A percentile compares a stretch with the other conserved stretches of the same genome.
phyloP scores from a whole-genome alignment of 2,329 filamentous ascomycete genomes.

The Parasarocladium wereldwijsianum region DNA sequence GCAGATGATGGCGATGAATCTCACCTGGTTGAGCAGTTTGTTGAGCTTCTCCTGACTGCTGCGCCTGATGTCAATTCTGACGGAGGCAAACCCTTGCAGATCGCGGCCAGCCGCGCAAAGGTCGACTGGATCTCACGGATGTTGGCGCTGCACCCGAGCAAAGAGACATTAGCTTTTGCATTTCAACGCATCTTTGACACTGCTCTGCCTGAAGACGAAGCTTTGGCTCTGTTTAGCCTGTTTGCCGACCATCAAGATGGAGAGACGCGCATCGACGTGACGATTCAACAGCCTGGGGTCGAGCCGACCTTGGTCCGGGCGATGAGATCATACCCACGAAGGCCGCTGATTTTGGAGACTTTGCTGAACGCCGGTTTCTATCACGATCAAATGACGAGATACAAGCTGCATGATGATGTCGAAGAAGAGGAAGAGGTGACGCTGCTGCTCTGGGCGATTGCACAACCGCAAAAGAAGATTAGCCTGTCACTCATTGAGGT shows the following conservation, averaged over 20 bases:
- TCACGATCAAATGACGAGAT: slow-evolving; percentile 35
- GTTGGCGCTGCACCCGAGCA: slow-evolving; percentile 32
- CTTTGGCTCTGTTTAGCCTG: slow-evolving; percentile 32
- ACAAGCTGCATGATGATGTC: slow-evolving; percentile 26
- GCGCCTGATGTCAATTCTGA: slow-evolving; percentile 34
- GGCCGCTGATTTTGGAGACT: slow-evolving; percentile 32
- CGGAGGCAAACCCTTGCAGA: slow-evolving; percentile 36
- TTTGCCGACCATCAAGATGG: slow-evolving; percentile 35
- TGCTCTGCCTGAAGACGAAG: slow-evolving; percentile 31
- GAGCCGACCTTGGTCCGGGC: slow-evolving; percentile 37
- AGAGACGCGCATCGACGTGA: slow-evolving; percentile 33
- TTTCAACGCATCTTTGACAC: slow-evolving; percentile 43
- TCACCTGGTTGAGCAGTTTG: slow-evolving; percentile 31
- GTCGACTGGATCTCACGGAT: slow-evolving; percentile 33
- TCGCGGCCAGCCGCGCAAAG: slow-evolving; percentile 37
- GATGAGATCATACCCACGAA: slow-evolving; percentile 39
- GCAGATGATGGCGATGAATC: slow-evolving; percentile 19
- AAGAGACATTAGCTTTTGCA: slow-evolving; percentile 33
- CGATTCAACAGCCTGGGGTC: slow-evolving; percentile 25
- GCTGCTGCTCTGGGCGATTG: slow-evolving; percentile 44
- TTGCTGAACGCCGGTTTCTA: slow-evolving; percentile 44
- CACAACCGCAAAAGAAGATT: slow-evolving; percentile 48
- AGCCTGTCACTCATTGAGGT: slow-evolving; percentile 42
- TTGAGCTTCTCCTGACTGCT: slow-evolving; percentile 21
- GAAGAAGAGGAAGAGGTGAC: slow-evolving; percentile 40